Conservation (phyloP, 345 rosid species). For the Linum usitatissimum region DNA sequence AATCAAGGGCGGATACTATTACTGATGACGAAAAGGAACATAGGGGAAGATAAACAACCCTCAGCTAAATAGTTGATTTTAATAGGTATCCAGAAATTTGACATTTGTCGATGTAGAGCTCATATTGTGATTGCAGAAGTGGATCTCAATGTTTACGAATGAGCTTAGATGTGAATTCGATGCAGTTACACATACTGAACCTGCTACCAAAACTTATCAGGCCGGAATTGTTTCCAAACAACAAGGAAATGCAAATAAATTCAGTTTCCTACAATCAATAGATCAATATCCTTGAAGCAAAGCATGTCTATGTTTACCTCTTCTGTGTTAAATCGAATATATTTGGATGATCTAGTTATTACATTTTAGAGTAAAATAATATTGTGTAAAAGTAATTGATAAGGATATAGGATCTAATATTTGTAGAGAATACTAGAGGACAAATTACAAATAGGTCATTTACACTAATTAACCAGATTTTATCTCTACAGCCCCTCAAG, state of each 20-base stretch:
- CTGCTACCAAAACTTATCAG: conserved; percentile 64
- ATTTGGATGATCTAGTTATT: too few species aligned
- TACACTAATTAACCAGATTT: too few species aligned
- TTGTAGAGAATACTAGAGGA: too few species aligned
- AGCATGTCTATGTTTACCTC: conserved; percentile 26
- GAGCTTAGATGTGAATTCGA: conserved; percentile 58
- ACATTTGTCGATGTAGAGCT: conserved; percentile 45
- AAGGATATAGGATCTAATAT: too few species aligned
- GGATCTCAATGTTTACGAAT: conserved; percentile 27
- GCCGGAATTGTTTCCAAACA: conserved; percentile 17
- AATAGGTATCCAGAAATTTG: conserved; percentile 40
- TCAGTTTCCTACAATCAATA: conserved; percentile 5
- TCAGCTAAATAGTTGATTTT: conserved; percentile 42
- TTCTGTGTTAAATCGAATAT: too few species aligned
- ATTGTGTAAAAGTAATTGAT: too few species aligned
- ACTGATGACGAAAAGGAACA: conserved; percentile 27
- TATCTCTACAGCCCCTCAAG: too few species aligned
- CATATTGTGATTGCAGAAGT: conserved; percentile 29
- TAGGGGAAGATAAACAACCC: conserved; percentile 33
- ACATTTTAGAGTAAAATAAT: too few species aligned
- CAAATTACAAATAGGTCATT: too few species aligned
- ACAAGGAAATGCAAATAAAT: conserved; percentile 9
- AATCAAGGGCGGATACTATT: conserved; percentile 24
- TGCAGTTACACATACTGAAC: conserved; percentile 59
- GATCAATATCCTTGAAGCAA: not conserved